Conservation (phyloP, 805 yeast genomes). For the baker's yeast (Saccharomyces cerevisiae) region DNA sequence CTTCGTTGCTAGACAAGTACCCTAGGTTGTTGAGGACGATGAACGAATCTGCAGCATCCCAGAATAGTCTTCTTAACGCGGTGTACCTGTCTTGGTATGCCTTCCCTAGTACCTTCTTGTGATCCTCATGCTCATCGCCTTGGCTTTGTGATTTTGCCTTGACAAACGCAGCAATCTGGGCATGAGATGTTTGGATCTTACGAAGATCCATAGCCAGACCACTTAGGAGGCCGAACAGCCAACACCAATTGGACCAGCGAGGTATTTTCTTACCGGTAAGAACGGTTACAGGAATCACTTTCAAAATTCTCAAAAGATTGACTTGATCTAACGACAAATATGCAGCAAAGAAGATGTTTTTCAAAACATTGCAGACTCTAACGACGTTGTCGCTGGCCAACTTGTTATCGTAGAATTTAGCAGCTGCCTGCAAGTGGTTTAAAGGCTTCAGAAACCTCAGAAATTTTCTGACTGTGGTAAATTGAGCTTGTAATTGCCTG, state of each 20-base stretch:
- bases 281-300: conserved; percentile 44
- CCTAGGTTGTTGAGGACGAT: conserved; percentile 67
- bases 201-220: conserved; percentile 55
- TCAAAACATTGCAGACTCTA: conserved; percentile 28
- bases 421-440: conserved; percentile 59
- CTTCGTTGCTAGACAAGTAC: conserved; percentile 58
- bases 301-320: conserved; percentile 42
- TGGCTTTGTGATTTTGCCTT: not conserved
- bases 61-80: conserved; percentile 55
- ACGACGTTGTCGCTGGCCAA: conserved; percentile 40
- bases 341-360: conserved; percentile 54
- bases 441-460: conserved; percentile 79
- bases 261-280: conserved; percentile 43
- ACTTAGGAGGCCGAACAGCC: conserved; percentile 65
- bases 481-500: conserved; percentile 50
- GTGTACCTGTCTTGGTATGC: conserved; percentile 38
- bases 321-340: conserved; percentile 58
- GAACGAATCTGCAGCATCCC: conserved; percentile 69
- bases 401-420: conserved; percentile 60
- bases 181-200: conserved; percentile 36
- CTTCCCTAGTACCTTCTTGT: conserved; percentile 16
- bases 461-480: conserved; percentile 55
- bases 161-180: conserved; percentile 9
- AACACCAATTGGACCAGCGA: conserved; percentile 56
- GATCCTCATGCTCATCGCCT: not conserved